phyloP scores from a whole-genome alignment of 345 rosid species.

The Aquilaria sinensis region DNA sequence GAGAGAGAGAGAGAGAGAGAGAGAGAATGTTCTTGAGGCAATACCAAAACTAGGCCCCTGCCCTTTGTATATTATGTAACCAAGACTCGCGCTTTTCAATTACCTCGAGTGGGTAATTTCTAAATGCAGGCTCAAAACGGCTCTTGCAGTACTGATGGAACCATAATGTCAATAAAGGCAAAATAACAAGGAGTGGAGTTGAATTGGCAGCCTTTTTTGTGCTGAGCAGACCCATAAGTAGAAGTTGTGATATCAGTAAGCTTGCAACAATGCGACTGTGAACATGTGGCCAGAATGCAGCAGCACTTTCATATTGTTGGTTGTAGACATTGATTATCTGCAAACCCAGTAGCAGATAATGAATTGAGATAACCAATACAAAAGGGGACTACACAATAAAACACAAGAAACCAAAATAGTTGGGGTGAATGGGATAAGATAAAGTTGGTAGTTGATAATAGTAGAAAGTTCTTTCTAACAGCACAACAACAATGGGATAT shows the following conservation, averaged over 20 bases:
- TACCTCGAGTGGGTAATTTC: constrained; percentile 91
- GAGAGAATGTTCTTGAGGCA: not conserved
- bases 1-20: not conserved
- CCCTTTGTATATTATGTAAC: not conserved
- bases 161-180: constrained; percentile 69
- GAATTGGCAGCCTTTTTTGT: constrained; percentile 90
- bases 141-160: constrained; percentile 92
- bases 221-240: constrained; percentile 76
- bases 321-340: constrained; percentile 93
- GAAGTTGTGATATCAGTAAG: constrained; percentile 84
- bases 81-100: not conserved
- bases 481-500: no score
- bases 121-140: constrained; percentile 92
- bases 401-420: constrained; percentile 4
- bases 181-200: constrained; percentile 70
- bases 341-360: constrained; percentile 11
- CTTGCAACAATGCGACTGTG: constrained; percentile 80
- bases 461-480: no score
- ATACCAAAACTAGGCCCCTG: not conserved
- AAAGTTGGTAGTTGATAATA: no score
- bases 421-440: no score
- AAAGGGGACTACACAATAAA: not conserved
- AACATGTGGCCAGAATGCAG: constrained; percentile 98
- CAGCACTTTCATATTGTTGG: constrained; percentile 90
- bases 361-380: not conserved